Evolutionary conservation across 208 protist species (phyloP).

Genomic region (Acanthamoeba healyi): DNA sequence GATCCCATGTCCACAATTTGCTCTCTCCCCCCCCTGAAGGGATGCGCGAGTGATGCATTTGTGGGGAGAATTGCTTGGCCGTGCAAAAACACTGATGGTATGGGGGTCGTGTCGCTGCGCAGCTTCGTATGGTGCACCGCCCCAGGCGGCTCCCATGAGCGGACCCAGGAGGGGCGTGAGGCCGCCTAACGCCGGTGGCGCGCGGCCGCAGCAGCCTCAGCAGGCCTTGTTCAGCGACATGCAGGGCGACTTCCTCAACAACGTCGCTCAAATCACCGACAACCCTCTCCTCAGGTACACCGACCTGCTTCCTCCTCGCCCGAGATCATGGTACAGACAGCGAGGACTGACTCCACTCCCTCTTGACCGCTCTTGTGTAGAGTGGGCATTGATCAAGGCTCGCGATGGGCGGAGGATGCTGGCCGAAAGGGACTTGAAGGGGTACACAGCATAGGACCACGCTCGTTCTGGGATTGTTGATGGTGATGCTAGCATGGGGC

Average conservation of each 20-base stretch:
- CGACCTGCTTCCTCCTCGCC: background rate
- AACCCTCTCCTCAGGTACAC: conserved; percentile 35
- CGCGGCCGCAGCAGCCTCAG: background rate
- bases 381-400: conserved; percentile 41
- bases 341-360: background rate
- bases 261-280: conserved; percentile 39
- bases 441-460: background rate
- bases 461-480: background rate
- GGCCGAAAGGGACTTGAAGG: conserved; percentile 66
- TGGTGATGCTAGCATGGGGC: too few species aligned
- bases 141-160: background rate
- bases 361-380: background rate
- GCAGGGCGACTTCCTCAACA: conserved; percentile 28
- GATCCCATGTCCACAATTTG: too few species aligned
- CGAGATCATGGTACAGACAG: too few species aligned
- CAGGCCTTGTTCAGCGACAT: conserved; percentile 48
- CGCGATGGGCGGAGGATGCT: conserved; percentile 41
- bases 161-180: background rate
- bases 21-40: too few species aligned
- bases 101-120: too few species aligned
- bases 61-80: too few species aligned
- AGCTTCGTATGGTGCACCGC: background rate
- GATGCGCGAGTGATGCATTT: too few species aligned
- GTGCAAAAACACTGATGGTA: too few species aligned
- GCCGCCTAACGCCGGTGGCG: background rate